These are phyloP conservation scores for Raphanus sativus DNA, from an alignment of 345 rosid genomes.

Conservation along the genomic window DNA sequence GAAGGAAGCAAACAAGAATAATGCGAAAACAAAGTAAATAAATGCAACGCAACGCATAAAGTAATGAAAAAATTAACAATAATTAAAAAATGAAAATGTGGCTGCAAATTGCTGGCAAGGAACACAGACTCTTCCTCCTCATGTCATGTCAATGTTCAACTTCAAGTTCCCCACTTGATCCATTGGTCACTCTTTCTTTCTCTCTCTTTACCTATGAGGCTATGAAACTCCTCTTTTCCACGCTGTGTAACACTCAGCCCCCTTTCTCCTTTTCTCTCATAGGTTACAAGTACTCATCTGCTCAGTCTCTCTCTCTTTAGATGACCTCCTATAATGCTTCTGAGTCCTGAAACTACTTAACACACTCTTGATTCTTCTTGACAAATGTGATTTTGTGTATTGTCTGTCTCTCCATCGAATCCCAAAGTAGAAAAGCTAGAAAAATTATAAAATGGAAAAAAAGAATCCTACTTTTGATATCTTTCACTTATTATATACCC, in stretches of 20 bases:
- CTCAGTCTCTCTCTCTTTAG: constrained; percentile 27
- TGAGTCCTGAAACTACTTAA: constrained; percentile 21
- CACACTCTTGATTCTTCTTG: constrained; percentile 19
- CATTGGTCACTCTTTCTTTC: constrained; percentile 32
- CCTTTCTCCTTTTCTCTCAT: constrained; percentile 36
- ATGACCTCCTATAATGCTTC: constrained; percentile 6
- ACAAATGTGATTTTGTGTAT: constrained; percentile 20
- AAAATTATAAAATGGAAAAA: neutral
- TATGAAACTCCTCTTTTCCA: constrained; percentile 41
- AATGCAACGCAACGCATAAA: constrained; percentile 24
- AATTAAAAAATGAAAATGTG: constrained; percentile 4
- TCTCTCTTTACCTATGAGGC: constrained; percentile 23
- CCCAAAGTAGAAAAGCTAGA: constrained; percentile 36
- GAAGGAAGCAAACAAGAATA: constrained; percentile 32
- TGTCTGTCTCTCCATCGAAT: constrained; percentile 25
- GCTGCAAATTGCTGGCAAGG: constrained; percentile 22
- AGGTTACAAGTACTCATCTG: constrained; percentile 36
- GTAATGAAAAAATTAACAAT: constrained; percentile 7
- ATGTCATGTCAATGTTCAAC: constrained; percentile 41
- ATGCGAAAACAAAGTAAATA: constrained; percentile 29
- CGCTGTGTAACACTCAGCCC: constrained; percentile 54
- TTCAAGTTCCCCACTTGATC: constrained; percentile 47
- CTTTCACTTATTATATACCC: constrained; percentile 27
- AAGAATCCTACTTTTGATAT: constrained; percentile 28
- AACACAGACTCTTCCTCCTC: constrained; percentile 40